Base-by-base conservation (phyloP, 2,329 filamentous ascomycete species). In the Penicillium sp. region DNA sequence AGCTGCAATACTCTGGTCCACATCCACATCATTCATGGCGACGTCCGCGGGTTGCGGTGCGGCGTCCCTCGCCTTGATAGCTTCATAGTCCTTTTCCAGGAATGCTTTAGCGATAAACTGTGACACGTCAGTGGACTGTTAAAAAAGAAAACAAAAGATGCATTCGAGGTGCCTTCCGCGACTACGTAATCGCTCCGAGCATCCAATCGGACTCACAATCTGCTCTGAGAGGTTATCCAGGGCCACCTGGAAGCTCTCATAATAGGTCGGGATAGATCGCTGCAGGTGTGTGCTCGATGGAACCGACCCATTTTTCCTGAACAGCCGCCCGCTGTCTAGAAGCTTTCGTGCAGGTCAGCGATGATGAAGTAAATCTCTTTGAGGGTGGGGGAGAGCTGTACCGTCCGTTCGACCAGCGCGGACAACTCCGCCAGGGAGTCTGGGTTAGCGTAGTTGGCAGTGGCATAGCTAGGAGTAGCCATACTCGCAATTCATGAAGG, bases 101-200 rank as follows among this genome's bases (percentile, higher is more conserved):
- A 74, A 71, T 1, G 73, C 68, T 55, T 76, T 76, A 26, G 73
- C 73, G 36, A 75, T 70, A 40, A 74, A 74, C 73, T 75, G 52
- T 30, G 24, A 20, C 30, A 21, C 2, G 41, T 63, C 33, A 63
- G 54, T 39, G 21, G 30, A 23, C 21, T 23, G 21, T 29, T 21
- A 15, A 9, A 18, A n/a, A 20, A 49, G 18, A 33, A 46, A 49
- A 41, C 40, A 29, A 33, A 49, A 37, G 21, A 41, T n/a, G 30
- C 34, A 20, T 18, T 40, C 5, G 37, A 40, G 21, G 37, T n/a
- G 13, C 29, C 12, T 29, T 39, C 17, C 12, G 12, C 32, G 13
- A 41, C 39, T 42, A 42, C 39, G 39, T 42, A 18, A 46, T 24
- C 23, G 27, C 39, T 29, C 23, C 7, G 29, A 37, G 18, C 12